phyloP scores from a whole-genome alignment of 192 early-diverging fungal species.

The Glomus cerebriforme region DNA sequence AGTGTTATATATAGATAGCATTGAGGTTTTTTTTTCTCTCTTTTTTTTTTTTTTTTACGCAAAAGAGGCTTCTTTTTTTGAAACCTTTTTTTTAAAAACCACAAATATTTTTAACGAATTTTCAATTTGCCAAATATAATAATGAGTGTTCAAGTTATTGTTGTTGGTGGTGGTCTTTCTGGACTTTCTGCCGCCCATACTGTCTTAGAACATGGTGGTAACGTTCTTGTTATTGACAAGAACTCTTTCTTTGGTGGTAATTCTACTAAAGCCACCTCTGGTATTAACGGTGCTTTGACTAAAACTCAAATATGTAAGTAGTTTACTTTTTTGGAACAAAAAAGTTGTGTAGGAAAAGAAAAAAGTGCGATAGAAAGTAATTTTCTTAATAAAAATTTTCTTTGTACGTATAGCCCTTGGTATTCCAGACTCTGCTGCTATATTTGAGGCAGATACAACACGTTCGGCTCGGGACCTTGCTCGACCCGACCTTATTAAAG shows the following conservation, averaged over 20 bases:
- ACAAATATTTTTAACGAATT: background rate
- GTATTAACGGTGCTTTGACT: conserved; percentile 95
- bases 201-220: conserved; percentile 79
- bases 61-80: background rate
- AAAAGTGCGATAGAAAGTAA: background rate
- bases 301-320: conserved; percentile 70
- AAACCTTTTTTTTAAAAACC: background rate
- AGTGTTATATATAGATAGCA: background rate
- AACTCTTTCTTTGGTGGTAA: conserved; percentile 92
- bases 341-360: background rate
- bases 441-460: conserved; percentile 87
- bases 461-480: conserved; percentile 83
- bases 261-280: conserved; percentile 97
- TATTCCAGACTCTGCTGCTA: conserved; percentile 80
- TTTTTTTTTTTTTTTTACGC: background rate
- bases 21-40: too few relatives aligned
- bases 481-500: conserved; percentile 78
- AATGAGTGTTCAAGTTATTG: background rate
- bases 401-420: conserved; percentile 38
- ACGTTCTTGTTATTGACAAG: conserved; percentile 77
- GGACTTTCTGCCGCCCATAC: conserved; percentile 89
- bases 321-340: background rate
- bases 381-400: background rate
- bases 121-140: background rate
- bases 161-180: conserved; percentile 86